phyloP scores from a whole-genome alignment of 768 basidiomycete genomes.

The Auriscalpium vulgare region DNA sequence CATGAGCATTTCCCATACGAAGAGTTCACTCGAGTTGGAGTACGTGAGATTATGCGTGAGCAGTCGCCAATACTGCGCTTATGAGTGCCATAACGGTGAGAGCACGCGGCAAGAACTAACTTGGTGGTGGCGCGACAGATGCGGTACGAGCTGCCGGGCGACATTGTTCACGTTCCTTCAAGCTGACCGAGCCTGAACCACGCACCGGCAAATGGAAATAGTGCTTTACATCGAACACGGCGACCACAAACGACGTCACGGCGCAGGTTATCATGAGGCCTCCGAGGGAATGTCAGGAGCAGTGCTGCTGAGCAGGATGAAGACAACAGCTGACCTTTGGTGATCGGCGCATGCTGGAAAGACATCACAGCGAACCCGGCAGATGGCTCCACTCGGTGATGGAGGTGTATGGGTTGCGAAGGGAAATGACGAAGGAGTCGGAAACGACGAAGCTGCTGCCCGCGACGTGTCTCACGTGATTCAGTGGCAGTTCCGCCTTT shows the following conservation, averaged over 20 bases:
- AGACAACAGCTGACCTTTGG: slow-evolving; percentile 48
- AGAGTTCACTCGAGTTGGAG: slow-evolving; percentile 78
- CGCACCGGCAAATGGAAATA: slow-evolving; percentile 78
- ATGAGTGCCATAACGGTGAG: neutral
- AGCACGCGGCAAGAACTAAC: slow-evolving; percentile 32
- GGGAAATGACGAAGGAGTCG: too few relatives aligned
- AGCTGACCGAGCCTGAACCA: neutral
- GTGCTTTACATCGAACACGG: slow-evolving; percentile 82
- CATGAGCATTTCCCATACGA: slow-evolving; percentile 66
- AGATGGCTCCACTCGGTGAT: too few relatives aligned
- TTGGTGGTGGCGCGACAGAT: slow-evolving; percentile 86
- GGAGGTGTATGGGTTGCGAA: too few relatives aligned
- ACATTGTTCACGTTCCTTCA: too few relatives aligned
- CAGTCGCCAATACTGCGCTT: slow-evolving; percentile 77
- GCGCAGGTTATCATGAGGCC: slow-evolving; percentile 73
- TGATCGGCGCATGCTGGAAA: slow-evolving; percentile 76
- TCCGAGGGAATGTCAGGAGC: slow-evolving; percentile 22
- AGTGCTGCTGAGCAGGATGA: neutral
- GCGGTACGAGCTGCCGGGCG: slow-evolving; percentile 61
- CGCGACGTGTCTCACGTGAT: too few relatives aligned
- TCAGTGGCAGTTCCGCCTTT: too few relatives aligned
- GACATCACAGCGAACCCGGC: slow-evolving; percentile 39
- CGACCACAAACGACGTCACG: slow-evolving; percentile 62
- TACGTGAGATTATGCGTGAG: slow-evolving; percentile 66
- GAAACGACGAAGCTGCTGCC: too few relatives aligned